Evolutionary conservation across 192 early-diverging fungal genomes (phyloP).

Genomic region (Chytriomyces sp.): DNA sequence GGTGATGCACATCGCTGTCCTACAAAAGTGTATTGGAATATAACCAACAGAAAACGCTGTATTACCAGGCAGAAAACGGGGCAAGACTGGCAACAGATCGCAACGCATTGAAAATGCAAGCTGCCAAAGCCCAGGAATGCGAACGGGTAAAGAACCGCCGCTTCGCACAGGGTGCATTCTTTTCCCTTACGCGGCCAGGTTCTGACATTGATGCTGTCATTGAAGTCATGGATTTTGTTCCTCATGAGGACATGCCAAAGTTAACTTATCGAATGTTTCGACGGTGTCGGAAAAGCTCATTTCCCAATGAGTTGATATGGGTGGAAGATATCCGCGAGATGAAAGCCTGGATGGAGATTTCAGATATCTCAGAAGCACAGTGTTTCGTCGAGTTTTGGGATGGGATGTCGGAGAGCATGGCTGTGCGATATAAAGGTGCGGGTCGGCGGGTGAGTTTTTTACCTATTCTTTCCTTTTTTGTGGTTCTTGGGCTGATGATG

Average conservation of each 20-base stretch:
- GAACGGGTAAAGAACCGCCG: no score
- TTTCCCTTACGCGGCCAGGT: no score
- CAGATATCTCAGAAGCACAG: conserved; percentile 2
- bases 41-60: not conserved
- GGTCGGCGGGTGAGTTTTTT: conserved; percentile 15
- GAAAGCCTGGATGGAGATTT: conserved; percentile 14
- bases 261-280: conserved; percentile 11
- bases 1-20: not conserved
- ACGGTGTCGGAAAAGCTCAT: not conserved
- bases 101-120: not conserved
- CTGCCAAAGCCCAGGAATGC: no score
- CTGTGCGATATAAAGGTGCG: conserved; percentile 12
- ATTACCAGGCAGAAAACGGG: no score
- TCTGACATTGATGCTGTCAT: not conserved
- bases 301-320: conserved; percentile 13
- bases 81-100: not conserved
- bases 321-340: not conserved
- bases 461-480: not conserved
- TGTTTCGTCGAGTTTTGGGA: conserved; percentile 25
- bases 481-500: not conserved
- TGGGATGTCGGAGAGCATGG: not conserved
- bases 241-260: not conserved
- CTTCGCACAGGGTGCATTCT: no score
- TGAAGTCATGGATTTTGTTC: conserved; percentile 11
- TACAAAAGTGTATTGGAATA: not conserved